These are phyloP conservation scores for Trichosporon sp. DNA, from an alignment of 1,284 basidiomycete genomes.

Conservation along the genomic window DNA sequence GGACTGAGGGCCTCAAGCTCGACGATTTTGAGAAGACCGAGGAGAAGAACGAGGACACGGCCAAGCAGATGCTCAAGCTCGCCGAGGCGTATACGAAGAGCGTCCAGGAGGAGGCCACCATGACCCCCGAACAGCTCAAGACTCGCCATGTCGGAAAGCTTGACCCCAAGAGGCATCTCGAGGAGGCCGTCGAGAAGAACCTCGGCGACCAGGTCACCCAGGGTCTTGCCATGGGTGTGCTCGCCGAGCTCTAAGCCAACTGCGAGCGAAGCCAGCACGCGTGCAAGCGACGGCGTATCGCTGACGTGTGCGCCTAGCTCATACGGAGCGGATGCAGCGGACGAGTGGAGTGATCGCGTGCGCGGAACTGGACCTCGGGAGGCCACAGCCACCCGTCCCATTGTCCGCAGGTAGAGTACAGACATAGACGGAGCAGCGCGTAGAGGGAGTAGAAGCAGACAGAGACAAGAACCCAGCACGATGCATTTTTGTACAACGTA, in stretches of 20 bases:
- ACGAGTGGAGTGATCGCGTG: not conserved
- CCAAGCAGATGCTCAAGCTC: conserved; percentile 91
- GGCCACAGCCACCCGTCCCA: not conserved
- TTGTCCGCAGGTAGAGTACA: not conserved
- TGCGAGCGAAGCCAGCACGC: not conserved
- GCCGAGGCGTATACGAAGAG: conserved; percentile 94
- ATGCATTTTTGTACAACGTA: conserved; percentile 12
- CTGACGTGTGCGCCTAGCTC: not conserved
- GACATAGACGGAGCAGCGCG: not conserved
- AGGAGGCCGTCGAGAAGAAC: conserved; percentile 93
- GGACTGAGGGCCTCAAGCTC: conserved; percentile 92
- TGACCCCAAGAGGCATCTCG: conserved; percentile 93
- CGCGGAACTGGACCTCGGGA: not conserved
- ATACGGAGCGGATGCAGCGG: not conserved
- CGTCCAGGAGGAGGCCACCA: conserved; percentile 90
- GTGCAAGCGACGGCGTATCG: not conserved
- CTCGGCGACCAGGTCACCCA: conserved; percentile 96
- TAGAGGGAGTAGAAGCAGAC: not conserved
- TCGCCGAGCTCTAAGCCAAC: conserved; percentile 70
- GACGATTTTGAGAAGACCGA: conserved; percentile 85
- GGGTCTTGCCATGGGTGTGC: conserved; percentile 85
- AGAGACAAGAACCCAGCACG: not conserved
- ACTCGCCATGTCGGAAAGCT: conserved; percentile 97
- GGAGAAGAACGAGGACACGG: conserved; percentile 81
- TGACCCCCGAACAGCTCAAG: conserved; percentile 86